Percentiles rank a stretch among this genome's conserved stretches.
Evolutionary conservation across 2,329 filamentous ascomycete species (phyloP).

Genomic region (Penicillium sp.): DNA sequence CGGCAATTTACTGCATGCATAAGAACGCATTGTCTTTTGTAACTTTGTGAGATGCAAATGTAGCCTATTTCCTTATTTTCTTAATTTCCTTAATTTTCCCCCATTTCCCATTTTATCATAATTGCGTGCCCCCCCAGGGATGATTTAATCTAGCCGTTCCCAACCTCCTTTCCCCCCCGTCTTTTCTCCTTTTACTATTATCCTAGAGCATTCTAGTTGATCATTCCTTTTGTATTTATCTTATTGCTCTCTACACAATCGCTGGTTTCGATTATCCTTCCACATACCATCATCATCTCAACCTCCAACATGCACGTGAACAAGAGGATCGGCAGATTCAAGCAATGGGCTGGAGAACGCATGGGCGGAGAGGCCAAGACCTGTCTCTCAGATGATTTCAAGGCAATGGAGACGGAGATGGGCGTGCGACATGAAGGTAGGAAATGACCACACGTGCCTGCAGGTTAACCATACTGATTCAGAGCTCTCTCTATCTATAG

Average conservation of each 20-base stretch:
- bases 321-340: conserved; percentile 92
- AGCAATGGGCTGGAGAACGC: conserved; percentile 96
- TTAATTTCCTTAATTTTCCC: not conserved
- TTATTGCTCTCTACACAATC: not conserved
- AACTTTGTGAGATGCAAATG: conserved; percentile 9
- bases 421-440: conserved; percentile 80
- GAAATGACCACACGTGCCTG: not conserved
- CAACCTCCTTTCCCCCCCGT: conserved; percentile 13
- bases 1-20: conserved; percentile 16
- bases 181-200: not conserved
- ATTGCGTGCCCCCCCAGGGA: conserved; percentile 9
- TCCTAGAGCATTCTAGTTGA: not conserved
- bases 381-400: conserved; percentile 84
- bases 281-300: conserved; percentile 1
- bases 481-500: conserved; percentile 45
- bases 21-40: conserved; percentile 16
- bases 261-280: conserved; percentile 6
- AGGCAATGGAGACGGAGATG: conserved; percentile 86
- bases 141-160: conserved; percentile 14
- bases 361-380: conserved; percentile 93
- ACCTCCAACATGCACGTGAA: conserved; percentile 57
- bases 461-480: not conserved
- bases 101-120: conserved; percentile 2
- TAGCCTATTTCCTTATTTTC: not conserved
- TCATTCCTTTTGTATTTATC: not conserved